Evolutionary conservation across 2,329 filamentous ascomycete genomes (phyloP).

Genomic region (Colletotrichum siamense): DNA sequence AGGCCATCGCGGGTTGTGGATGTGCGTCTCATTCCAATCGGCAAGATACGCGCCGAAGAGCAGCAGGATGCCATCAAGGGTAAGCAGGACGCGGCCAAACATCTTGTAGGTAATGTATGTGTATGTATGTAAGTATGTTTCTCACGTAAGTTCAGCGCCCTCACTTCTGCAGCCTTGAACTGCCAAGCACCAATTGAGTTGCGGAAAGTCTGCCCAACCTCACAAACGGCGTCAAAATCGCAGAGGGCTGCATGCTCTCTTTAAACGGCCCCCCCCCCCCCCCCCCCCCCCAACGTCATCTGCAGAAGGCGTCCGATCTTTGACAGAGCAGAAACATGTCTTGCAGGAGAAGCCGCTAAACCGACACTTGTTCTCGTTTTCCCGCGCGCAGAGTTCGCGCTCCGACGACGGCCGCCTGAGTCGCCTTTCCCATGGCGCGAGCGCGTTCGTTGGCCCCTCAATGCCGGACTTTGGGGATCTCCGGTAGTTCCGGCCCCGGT

Average conservation of each 20-base stretch:
- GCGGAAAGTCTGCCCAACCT: not conserved
- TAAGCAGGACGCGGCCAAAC: conserved; percentile 45
- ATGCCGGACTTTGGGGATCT: conserved; percentile 7
- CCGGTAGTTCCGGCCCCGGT: not conserved
- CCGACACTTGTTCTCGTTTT: not conserved
- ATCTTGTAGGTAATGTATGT: conserved; percentile 16
- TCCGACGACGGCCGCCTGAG: not conserved
- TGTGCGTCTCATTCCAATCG: conserved; percentile 46
- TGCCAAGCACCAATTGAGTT: not conserved
- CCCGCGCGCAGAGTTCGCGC: not conserved
- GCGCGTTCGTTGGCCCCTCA: not conserved
- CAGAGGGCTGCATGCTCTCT: not conserved
- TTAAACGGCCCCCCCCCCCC: not conserved
- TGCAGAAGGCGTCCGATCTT: not conserved
- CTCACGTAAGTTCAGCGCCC: not conserved
- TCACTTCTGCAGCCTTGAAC: not conserved
- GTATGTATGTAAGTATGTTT: not conserved
- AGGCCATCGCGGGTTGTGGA: conserved; percentile 49
- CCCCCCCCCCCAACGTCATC: not conserved
- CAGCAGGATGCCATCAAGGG: conserved; percentile 40
- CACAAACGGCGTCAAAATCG: not conserved
- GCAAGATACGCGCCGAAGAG: conserved; percentile 42
- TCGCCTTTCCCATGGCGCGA: not conserved
- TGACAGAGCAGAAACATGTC: not conserved
- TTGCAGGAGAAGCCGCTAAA: not conserved